Conservation (phyloP, 345 rosid species). For the Linum usitatissimum region DNA sequence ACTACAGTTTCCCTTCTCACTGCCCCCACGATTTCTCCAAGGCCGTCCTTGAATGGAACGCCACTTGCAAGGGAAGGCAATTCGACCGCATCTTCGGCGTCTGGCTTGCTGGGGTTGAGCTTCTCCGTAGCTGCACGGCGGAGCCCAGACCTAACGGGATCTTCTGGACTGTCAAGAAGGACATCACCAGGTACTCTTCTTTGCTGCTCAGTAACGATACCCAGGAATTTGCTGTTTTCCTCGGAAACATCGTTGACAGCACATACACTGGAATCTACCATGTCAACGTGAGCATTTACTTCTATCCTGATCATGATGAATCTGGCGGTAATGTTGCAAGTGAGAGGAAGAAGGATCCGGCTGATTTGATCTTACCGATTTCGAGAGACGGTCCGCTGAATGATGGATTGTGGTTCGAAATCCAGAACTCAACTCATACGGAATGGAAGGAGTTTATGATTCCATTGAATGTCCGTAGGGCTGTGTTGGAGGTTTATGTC, state of each 20-base stretch:
- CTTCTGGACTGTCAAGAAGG: slow-evolving; percentile 70
- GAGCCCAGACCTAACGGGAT: slow-evolving; percentile 69
- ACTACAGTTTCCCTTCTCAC: slow-evolving; percentile 59
- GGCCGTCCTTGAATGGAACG: slow-evolving; percentile 71
- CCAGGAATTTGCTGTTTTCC: slow-evolving; percentile 47
- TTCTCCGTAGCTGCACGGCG: slow-evolving; percentile 94
- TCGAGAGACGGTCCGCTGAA: slow-evolving; percentile 51
- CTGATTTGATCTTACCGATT: slow-evolving; percentile 70
- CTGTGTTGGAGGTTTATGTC: slow-evolving; percentile 79
- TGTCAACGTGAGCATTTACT: slow-evolving; percentile 53
- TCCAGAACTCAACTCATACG: slow-evolving; percentile 35
- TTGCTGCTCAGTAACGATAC: slow-evolving; percentile 46
- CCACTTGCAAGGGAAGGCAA: slow-evolving; percentile 69
- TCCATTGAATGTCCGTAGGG: slow-evolving; percentile 73
- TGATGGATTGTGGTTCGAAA: slow-evolving; percentile 85
- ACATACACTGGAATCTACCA: slow-evolving; percentile 78
- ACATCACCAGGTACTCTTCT: slow-evolving; percentile 65
- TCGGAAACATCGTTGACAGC: slow-evolving; percentile 58
- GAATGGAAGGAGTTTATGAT: slow-evolving; percentile 41
- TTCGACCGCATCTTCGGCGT: slow-evolving; percentile 80
- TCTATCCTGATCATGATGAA: slow-evolving; percentile 30
- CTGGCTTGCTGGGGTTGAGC: slow-evolving; percentile 83
- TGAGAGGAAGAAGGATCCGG: slow-evolving; percentile 37
- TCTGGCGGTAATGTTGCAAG: slow-evolving; percentile 25
- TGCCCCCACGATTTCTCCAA: slow-evolving; percentile 38